These are phyloP conservation scores for Tillandsia fasciculata DNA, from an alignment of 176 grass and related monocot species.

Conservation along the genomic window DNA sequence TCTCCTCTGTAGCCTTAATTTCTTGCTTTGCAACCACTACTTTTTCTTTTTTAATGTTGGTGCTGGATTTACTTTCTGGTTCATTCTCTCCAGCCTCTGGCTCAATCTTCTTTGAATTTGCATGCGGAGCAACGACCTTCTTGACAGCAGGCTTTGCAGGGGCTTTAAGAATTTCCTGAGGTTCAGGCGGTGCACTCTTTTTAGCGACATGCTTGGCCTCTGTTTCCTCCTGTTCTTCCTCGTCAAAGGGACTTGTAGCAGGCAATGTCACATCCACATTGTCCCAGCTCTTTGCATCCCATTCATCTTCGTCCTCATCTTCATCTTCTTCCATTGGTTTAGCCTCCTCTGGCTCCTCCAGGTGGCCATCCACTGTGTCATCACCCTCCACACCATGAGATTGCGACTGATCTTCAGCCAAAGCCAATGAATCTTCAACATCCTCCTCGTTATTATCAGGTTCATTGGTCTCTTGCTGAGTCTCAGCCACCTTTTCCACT, in stretches of 20 bases:
- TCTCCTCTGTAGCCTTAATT: conserved; percentile 28
- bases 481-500: conserved; percentile 33
- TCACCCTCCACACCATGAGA: conserved; percentile 52
- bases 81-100: conserved; percentile 22
- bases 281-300: conserved; percentile 99
- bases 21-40: conserved; percentile 34
- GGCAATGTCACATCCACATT: conserved; percentile 84
- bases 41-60: conserved; percentile 46
- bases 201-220: conserved; percentile 36
- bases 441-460: conserved; percentile 41
- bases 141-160: conserved; percentile 36
- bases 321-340: conserved; percentile 51
- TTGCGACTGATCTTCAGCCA: conserved; percentile 58
- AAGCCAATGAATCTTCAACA: conserved; percentile 46
- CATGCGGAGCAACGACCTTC: conserved; percentile 40
- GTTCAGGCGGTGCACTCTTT: conserved; percentile 22
- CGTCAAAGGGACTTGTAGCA: conserved; percentile 41
- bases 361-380: conserved; percentile 40
- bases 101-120: conserved; percentile 23
- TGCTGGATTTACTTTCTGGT: conserved; percentile 14
- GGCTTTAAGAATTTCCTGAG: conserved; percentile 36
- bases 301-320: conserved; percentile 77
- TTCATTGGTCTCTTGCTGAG: conserved; percentile 38
- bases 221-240: conserved; percentile 52
- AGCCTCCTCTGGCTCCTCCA: conserved; percentile 44